A percentile compares a stretch with the other conserved stretches of the same genome.
These are phyloP conservation scores for Fusarium nematophilum DNA, from an alignment of 2,329 filamentous ascomycete species.

Conservation along the genomic window DNA sequence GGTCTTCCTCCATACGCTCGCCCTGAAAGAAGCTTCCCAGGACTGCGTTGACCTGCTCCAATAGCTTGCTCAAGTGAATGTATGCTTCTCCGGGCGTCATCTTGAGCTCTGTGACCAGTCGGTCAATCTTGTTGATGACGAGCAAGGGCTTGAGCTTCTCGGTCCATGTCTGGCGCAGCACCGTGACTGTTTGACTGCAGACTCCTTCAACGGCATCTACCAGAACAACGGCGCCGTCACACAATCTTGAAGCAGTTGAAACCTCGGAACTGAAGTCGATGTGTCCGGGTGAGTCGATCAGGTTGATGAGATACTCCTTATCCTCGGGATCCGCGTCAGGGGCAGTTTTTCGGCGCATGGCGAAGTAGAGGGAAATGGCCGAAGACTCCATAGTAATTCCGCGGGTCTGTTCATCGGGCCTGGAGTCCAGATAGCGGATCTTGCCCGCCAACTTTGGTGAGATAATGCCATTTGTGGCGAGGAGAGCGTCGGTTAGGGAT, in stretches of 20 bases:
- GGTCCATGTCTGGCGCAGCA: constrained; percentile 92
- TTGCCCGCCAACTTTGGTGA: constrained; percentile 97
- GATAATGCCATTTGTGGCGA: constrained; percentile 99
- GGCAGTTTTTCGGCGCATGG: constrained; percentile 80
- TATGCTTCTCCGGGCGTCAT: constrained; percentile 93
- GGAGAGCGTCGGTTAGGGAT: constrained; percentile 92
- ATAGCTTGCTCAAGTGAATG: constrained; percentile 84
- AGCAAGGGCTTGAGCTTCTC: constrained; percentile 95
- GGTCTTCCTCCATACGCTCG: constrained; percentile 97
- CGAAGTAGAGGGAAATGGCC: constrained; percentile 96
- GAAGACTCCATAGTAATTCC: constrained; percentile 99
- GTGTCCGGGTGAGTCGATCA: constrained; percentile 97
- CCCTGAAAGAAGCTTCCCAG: constrained; percentile 98
- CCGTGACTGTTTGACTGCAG: constrained; percentile 98
- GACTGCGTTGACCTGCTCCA: constrained; percentile 97
- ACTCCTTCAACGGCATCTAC: constrained; percentile 98
- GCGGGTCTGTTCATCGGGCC: constrained; percentile 93
- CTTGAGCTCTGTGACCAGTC: constrained; percentile 91
- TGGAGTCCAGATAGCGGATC: constrained; percentile 95
- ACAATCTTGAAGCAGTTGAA: constrained; percentile 92
- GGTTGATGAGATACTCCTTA: constrained; percentile 94
- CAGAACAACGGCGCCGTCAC: constrained; percentile 92
- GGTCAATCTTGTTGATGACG: constrained; percentile 98
- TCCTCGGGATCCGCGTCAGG: constrained; percentile 76
- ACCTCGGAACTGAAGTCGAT: constrained; percentile 99